Evolutionary conservation across 2,329 filamentous ascomycete genomes (phyloP).

Genomic region (Fusarium illudens): DNA sequence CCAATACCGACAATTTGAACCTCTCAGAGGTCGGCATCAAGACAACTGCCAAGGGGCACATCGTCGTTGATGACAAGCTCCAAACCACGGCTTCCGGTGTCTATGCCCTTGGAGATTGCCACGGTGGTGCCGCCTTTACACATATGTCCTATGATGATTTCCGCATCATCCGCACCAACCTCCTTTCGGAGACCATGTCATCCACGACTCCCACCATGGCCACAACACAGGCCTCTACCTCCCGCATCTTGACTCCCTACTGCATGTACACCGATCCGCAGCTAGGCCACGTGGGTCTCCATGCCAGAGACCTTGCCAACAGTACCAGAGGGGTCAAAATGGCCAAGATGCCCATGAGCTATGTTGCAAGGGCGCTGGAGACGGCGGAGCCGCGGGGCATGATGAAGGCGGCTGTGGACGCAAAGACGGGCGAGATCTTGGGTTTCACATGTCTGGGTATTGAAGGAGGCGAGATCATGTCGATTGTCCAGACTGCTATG

Average conservation of each 20-base stretch:
- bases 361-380: constrained; percentile 60
- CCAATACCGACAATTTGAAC: constrained; percentile 58
- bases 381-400: constrained; percentile 60
- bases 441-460: constrained; percentile 61
- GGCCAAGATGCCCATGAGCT: constrained; percentile 61
- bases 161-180: constrained; percentile 58
- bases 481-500: constrained; percentile 62
- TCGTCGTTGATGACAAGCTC: constrained; percentile 55
- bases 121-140: constrained; percentile 62
- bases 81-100: constrained; percentile 53
- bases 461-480: constrained; percentile 64
- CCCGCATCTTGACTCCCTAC: constrained; percentile 54
- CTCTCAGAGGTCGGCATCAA: constrained; percentile 52
- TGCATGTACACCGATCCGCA: constrained; percentile 64
- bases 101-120: constrained; percentile 61
- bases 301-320: constrained; percentile 49
- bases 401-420: constrained; percentile 62
- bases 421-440: constrained; percentile 57
- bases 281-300: constrained; percentile 60
- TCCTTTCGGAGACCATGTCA: constrained; percentile 45
- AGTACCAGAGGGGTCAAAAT: constrained; percentile 50
- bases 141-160: constrained; percentile 66
- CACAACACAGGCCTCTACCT: constrained; percentile 36
- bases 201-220: constrained; percentile 40
- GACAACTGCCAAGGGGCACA: constrained; percentile 52